These are phyloP conservation scores for Austroboletus olivaceoglutinosus DNA, from an alignment of 1,284 basidiomycete genomes.

Conservation along the genomic window DNA sequence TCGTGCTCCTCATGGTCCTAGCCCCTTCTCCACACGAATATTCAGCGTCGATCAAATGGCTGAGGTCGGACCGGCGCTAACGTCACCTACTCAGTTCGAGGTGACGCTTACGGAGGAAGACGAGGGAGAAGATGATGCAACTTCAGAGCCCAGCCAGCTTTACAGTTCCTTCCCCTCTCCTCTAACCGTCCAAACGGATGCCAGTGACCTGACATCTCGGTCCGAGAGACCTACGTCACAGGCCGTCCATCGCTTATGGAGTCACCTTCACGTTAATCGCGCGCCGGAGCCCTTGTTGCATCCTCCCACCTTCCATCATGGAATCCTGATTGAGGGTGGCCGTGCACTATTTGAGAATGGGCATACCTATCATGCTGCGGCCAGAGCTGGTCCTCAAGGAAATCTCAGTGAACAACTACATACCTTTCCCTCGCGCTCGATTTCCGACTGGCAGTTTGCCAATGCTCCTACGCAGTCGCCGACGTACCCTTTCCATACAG, in stretches of 20 bases:
- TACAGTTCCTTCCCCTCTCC: constrained; percentile 8
- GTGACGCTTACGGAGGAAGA: constrained; percentile 19
- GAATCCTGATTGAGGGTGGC: neutral
- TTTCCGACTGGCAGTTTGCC: constrained; percentile 10
- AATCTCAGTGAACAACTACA: constrained; percentile 2
- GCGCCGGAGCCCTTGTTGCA: neutral
- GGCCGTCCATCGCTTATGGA: constrained; percentile 1
- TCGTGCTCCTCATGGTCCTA: constrained; percentile 26
- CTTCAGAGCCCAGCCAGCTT: constrained; percentile 16
- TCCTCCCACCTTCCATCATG: neutral
- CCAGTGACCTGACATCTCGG: neutral
- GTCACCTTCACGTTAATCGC: neutral
- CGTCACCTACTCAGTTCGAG: constrained; percentile 31
- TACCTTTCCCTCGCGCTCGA: neutral
- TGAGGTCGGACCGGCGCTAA: constrained; percentile 21
- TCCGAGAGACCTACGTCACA: constrained; percentile 2
- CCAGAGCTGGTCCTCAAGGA: neutral
- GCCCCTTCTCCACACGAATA: constrained; percentile 26
- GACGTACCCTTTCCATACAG: constrained; percentile 1
- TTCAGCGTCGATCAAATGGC: constrained; percentile 23
- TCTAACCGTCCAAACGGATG: constrained; percentile 3
- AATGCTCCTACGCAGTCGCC: neutral
- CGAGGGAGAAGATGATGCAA: constrained; percentile 18
- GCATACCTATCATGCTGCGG: neutral
- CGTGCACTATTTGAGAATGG: neutral